Base-by-base conservation (phyloP, 2,329 filamentous ascomycete genomes). In the Colletotrichum brevisporum region DNA sequence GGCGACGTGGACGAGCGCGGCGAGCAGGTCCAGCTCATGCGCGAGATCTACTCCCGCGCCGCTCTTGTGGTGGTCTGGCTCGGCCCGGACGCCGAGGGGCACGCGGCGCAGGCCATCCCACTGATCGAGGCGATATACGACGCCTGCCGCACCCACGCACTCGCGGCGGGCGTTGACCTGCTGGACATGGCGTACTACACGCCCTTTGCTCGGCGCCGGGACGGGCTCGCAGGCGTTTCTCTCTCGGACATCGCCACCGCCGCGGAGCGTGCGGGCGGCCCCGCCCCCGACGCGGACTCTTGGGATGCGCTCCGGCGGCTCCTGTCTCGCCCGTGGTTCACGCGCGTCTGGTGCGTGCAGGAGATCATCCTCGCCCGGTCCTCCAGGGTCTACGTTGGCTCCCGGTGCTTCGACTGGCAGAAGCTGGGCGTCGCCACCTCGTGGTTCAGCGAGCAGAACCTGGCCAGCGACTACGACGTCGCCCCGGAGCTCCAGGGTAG, bases 21-120 rank as follows among this genome's bases (percentile, higher is more conserved):
- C 16, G 16, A 62, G 3, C 73, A 74, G 54, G 63, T 74, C 16
- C 43, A 54, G 24, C 50, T 74, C 16, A 74, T 74, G 69, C 45
- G 55, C 1, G 43, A 70, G 8, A 71, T 74, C 6, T 74, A 72
- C 41, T 56, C 51, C 12, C 16, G 36, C 3, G 70, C 72, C 8
- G 18, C 12, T 1, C 52, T 41, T n/a, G 67, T 72, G 1, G 45
- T 71, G 1, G 51, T 73, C 12, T 72, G 71, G 71, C 65, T 73
- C 9, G 71, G 58, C 1, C 45, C 27, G n/a, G 52, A 63, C 48
- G 31, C 41, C 8, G 27, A 51, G 15, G 43, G 31, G 1, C 15
- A 50, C 13, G 51, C 56, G 1, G 18, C 16, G 8, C 31, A 13
- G 5, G 50, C 63, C 15, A 43, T 62, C 1, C 5, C 41, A 3